These are phyloP conservation scores for Claviceps maximensis DNA, from an alignment of 2,329 filamentous ascomycete genomes.

Conservation along the genomic window DNA sequence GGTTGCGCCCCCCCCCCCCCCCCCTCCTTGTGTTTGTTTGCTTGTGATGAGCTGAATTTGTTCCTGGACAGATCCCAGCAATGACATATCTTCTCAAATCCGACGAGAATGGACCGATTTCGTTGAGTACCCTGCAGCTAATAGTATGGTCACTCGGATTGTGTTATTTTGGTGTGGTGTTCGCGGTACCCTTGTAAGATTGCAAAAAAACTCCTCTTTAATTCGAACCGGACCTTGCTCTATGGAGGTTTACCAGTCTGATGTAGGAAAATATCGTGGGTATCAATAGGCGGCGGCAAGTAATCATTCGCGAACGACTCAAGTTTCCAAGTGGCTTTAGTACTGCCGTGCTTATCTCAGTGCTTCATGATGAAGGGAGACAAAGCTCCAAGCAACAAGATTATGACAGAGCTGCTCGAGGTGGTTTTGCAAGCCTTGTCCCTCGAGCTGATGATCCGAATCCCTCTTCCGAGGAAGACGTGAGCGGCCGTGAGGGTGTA, in stretches of 20 bases:
- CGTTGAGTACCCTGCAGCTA: slow-evolving; percentile 60
- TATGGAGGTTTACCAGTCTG: not conserved
- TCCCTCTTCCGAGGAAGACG: not conserved
- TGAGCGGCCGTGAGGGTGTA: not conserved
- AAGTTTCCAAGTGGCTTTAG: slow-evolving; percentile 94
- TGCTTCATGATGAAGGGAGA: slow-evolving; percentile 56
- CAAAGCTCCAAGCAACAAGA: slow-evolving; percentile 20
- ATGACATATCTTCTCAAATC: slow-evolving; percentile 71
- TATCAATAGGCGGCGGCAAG: slow-evolving; percentile 54
- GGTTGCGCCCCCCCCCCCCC: too few relatives aligned
- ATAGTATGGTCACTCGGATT: slow-evolving; percentile 85
- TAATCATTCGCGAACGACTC: slow-evolving; percentile 83
- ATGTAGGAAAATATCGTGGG: not conserved
- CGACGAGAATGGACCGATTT: slow-evolving; percentile 66
- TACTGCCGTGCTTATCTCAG: slow-evolving; percentile 82
- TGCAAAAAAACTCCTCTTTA: not conserved
- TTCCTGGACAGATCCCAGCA: slow-evolving; percentile 52
- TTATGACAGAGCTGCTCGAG: slow-evolving; percentile 23
- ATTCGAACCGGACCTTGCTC: not conserved
- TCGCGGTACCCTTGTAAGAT: slow-evolving; percentile 69
- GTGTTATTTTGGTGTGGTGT: slow-evolving; percentile 93
- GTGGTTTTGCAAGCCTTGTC: slow-evolving; percentile 30
- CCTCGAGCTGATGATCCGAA: slow-evolving; percentile 14
- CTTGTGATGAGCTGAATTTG: slow-evolving; percentile 5
- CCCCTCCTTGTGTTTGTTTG: not conserved